Evolutionary conservation across 345 rosid species (phyloP), one percentile per base, ranked within the genome.

Genomic region (Eucalyptus sp.): DNA sequence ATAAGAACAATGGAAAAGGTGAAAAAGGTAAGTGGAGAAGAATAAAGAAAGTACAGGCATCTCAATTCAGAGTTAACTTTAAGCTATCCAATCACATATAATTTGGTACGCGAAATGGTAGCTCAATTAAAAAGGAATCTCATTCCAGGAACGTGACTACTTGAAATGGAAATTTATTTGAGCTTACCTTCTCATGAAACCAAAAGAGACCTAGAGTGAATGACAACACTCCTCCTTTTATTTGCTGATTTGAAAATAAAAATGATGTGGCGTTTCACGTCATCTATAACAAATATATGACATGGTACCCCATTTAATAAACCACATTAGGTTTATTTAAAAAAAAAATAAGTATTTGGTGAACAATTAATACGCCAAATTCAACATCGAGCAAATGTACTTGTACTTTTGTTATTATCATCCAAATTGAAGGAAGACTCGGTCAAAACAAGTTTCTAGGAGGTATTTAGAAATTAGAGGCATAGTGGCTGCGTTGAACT

Each of bases 321-420:
- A 64, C 20, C 33, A 64, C 20, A 14, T 7, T 29, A 14, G n/a
- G 71, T n/a, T 64, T 29, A 29, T 64, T 29, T n/a, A n/a, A 37
- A 13, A 6, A 13, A 62, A 29, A 2, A 0, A 6, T 13, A 64
- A 15, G 1, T 1, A 64, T 64, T 4, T 1, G 18, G 14, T 64
- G n/a, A 64, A 62, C 31, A n/a, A 64, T 29, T 7, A 29, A 64
- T 64, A n/a, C 3, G 4, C 56, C 15, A 62, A 29, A 62, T 29
- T 29, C 17, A 29, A 64, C 16, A n/a, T 64, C 33, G 2, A 52
- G 56, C 56, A 52, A 64, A 64, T 64, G 71, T 64, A n/a, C 37
- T 3, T 13, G 18, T 64, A 64, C 33, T 29, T 64, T 13, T 0
- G 5, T 14, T 12, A 7, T 64, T 14, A 64, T 29, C 17, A 14